Evolutionary conservation across 768 basidiomycete genomes (phyloP).

Genomic region (Amanita jacksonii): DNA sequence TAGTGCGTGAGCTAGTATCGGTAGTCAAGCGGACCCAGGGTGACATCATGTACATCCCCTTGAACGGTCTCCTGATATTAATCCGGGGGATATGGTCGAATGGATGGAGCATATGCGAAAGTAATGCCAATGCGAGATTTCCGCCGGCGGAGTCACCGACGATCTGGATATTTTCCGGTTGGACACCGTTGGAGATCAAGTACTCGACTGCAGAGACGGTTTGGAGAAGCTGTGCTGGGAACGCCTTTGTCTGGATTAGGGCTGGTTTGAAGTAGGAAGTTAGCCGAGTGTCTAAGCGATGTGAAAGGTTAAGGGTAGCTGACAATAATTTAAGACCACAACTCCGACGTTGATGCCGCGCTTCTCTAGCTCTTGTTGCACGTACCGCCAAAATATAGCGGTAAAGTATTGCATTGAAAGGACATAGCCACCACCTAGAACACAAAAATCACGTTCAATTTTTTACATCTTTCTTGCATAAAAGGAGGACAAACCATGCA

Average conservation of each 20-base stretch:
- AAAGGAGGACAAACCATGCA: conserved; percentile 19
- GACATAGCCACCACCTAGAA: conserved; percentile 20
- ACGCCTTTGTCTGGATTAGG: conserved; percentile 20
- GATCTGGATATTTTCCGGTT: conserved; percentile 19
- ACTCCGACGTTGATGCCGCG: conserved; percentile 14
- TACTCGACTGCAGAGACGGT: conserved; percentile 18
- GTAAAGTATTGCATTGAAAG: conserved; percentile 15
- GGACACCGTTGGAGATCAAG: conserved; percentile 17
- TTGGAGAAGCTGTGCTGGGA: conserved; percentile 24
- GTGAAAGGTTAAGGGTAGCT: background rate
- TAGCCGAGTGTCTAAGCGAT: background rate
- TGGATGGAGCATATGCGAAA: conserved; percentile 25
- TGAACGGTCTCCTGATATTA: conserved; percentile 11
- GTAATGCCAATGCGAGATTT: conserved; percentile 20
- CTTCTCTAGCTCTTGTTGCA: conserved; percentile 10
- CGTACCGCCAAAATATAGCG: conserved; percentile 18
- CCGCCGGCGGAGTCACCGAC: conserved; percentile 27
- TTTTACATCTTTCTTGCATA: no score
- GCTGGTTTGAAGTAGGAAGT: conserved; percentile 10
- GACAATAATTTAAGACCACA: conserved; percentile 19
- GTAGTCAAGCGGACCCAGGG: conserved; percentile 16
- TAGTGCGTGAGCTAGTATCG: conserved; percentile 15
- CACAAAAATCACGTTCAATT: no score
- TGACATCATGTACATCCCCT: conserved; percentile 23
- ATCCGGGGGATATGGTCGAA: conserved; percentile 11